These are phyloP conservation scores for Diaporthe vexans DNA, from an alignment of 2,329 filamentous ascomycete genomes.

Conservation along the genomic window DNA sequence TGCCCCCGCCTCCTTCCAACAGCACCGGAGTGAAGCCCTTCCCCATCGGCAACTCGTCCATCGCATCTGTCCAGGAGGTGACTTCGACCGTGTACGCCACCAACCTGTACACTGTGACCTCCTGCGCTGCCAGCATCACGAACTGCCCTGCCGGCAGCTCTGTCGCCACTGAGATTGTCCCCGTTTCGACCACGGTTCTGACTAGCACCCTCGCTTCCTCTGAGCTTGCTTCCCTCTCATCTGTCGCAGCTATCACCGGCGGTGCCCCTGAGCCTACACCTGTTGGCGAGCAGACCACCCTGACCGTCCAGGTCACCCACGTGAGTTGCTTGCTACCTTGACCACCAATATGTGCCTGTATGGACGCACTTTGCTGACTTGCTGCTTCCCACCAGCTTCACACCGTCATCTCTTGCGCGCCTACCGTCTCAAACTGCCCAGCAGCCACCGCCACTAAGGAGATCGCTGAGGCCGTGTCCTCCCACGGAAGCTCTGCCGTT, in stretches of 20 bases:
- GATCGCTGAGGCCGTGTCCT: constrained; percentile 35
- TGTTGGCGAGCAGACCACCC: constrained; percentile 39
- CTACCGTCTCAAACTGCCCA: constrained; percentile 49
- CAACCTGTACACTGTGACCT: constrained; percentile 44
- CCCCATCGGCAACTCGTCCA: constrained; percentile 32
- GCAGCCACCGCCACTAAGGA: constrained; percentile 40
- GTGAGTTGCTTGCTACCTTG: neutral
- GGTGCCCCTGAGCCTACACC: constrained; percentile 19
- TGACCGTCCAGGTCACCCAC: constrained; percentile 40
- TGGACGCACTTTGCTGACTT: neutral
- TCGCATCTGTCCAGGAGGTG: constrained; percentile 34
- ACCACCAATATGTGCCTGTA: too few relatives aligned
- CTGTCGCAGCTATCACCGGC: constrained; percentile 36
- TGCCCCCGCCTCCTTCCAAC: constrained; percentile 22
- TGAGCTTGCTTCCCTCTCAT: constrained; percentile 24
- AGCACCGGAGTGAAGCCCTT: constrained; percentile 23
- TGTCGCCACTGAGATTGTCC: constrained; percentile 43
- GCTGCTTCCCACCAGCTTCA: constrained; percentile 14
- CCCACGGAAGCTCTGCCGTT: constrained; percentile 43
- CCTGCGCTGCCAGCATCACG: constrained; percentile 44
- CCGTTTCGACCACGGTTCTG: constrained; percentile 39
- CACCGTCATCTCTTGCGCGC: constrained; percentile 50
- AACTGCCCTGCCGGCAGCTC: constrained; percentile 46
- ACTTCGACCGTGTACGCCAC: constrained; percentile 42
- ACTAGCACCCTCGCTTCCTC: constrained; percentile 27